Percentiles rank a stretch among this genome's conserved stretches.
phyloP scores from a whole-genome alignment of 192 early-diverging fungal genomes.

The Podila clonocystis region DNA sequence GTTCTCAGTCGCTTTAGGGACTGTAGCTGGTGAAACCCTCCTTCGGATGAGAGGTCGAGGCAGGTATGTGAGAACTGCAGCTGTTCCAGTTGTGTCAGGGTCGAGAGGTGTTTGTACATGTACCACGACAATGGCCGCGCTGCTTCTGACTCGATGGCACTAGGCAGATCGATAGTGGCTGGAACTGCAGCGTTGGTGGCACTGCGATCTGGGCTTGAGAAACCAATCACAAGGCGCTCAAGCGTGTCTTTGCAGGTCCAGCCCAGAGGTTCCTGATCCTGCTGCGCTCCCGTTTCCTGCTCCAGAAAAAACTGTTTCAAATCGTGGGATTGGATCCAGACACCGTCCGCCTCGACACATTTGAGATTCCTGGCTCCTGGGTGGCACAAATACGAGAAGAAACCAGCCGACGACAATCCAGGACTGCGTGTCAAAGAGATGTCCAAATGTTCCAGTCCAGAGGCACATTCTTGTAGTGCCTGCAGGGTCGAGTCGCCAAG shows the following conservation, averaged over 20 bases:
- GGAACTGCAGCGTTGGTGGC: not conserved
- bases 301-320: slow-evolving; percentile 2
- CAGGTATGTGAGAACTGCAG: slow-evolving; percentile 35
- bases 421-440: slow-evolving; percentile 16
- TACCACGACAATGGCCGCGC: not conserved
- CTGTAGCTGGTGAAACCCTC: slow-evolving; percentile 4
- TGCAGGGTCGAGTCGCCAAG: slow-evolving; percentile 18
- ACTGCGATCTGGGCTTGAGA: slow-evolving; percentile 18
- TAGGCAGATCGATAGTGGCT: not conserved
- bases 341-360: slow-evolving; percentile 22
- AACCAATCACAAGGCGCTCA: slow-evolving; percentile 17
- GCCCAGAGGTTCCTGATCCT: not conserved
- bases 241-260: slow-evolving; percentile 15
- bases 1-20: slow-evolving; percentile 6
- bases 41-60: not conserved
- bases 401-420: slow-evolving; percentile 2
- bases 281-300: slow-evolving; percentile 1
- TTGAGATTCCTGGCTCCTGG: not conserved
- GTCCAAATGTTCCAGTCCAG: slow-evolving; percentile 23
- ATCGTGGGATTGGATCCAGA: slow-evolving; percentile 24
- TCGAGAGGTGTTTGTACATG: slow-evolving; percentile 21
- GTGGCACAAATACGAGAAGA: slow-evolving; percentile 10
- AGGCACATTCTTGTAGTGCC: not conserved
- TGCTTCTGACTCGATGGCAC: not conserved
- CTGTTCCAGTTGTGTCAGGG: slow-evolving; percentile 13